Percentiles rank a stretch among this genome's conserved stretches.
These are phyloP conservation scores for Coemansia sp. DNA, from an alignment of 192 early-diverging fungal genomes.

Conservation along the genomic window DNA sequence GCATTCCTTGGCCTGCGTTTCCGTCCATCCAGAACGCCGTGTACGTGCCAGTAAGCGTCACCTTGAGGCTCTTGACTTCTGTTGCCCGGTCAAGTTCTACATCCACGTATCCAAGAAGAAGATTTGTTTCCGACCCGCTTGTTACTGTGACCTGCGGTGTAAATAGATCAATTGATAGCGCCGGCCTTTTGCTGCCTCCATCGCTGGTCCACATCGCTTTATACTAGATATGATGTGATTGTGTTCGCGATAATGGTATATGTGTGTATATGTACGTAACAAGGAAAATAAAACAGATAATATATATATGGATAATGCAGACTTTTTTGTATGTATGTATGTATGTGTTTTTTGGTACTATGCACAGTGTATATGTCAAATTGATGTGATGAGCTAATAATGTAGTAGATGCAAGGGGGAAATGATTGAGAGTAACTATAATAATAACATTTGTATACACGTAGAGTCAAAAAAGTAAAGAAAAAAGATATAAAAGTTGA, in stretches of 20 bases:
- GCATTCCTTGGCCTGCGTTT: conserved; percentile 10
- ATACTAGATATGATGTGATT: neutral
- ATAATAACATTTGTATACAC: too few species aligned
- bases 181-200: conserved; percentile 10
- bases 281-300: conserved; percentile 4
- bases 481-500: neutral
- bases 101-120: conserved; percentile 31
- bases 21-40: conserved; percentile 32
- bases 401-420: too few species aligned
- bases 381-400: too few species aligned
- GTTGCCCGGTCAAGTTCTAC: conserved; percentile 18
- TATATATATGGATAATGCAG: neutral
- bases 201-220: conserved; percentile 25
- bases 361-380: too few species aligned
- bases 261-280: neutral
- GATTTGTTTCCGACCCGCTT: conserved; percentile 35
- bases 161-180: conserved; percentile 26
- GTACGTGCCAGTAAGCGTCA: conserved; percentile 32
- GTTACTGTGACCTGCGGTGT: conserved; percentile 37
- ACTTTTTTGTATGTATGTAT: too few species aligned
- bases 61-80: conserved; percentile 21
- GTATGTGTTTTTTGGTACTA: too few species aligned
- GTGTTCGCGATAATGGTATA: neutral
- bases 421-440: too few species aligned
- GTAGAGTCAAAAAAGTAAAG: neutral